Percentiles rank a stretch among this genome's conserved stretches.
phyloP scores from a whole-genome alignment of 305 asterid genomes.

The Solanum hybrid region DNA sequence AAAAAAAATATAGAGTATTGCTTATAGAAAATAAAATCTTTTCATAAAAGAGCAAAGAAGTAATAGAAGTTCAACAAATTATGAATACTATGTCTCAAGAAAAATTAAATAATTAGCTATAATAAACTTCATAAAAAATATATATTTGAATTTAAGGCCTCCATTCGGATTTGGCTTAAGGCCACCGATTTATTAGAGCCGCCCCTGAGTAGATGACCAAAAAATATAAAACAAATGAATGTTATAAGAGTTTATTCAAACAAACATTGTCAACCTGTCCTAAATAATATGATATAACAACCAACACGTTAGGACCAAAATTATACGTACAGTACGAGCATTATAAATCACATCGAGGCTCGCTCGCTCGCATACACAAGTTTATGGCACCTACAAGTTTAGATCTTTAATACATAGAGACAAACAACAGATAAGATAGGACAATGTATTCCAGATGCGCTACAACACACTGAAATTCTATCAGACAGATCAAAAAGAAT shows the following conservation, averaged over 20 bases:
- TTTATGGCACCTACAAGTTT: not conserved
- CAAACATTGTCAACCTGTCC: not conserved
- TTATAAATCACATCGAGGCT: not conserved
- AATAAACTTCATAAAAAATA: too few species aligned
- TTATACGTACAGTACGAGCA: not conserved
- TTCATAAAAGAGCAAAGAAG: too few species aligned
- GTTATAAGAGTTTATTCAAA: not conserved
- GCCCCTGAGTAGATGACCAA: not conserved
- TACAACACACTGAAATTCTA: not conserved
- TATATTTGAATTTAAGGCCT: too few species aligned
- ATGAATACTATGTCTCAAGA: too few species aligned
- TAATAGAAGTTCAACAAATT: too few species aligned
- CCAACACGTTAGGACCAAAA: not conserved
- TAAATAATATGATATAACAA: slow-evolving; percentile 1
- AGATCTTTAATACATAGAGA: not conserved
- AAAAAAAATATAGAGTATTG: too few species aligned
- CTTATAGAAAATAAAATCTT: too few species aligned
- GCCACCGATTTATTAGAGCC: too few species aligned
- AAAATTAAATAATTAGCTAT: too few species aligned
- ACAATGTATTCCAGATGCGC: not conserved
- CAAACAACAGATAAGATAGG: not conserved
- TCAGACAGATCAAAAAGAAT: not conserved
- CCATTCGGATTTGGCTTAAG: too few species aligned
- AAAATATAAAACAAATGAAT: not conserved
- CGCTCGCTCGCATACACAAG: not conserved